Evolutionary conservation across 805 yeast species (phyloP), one percentile per base, ranked within the genome.

Genomic region (Candida argentea): DNA sequence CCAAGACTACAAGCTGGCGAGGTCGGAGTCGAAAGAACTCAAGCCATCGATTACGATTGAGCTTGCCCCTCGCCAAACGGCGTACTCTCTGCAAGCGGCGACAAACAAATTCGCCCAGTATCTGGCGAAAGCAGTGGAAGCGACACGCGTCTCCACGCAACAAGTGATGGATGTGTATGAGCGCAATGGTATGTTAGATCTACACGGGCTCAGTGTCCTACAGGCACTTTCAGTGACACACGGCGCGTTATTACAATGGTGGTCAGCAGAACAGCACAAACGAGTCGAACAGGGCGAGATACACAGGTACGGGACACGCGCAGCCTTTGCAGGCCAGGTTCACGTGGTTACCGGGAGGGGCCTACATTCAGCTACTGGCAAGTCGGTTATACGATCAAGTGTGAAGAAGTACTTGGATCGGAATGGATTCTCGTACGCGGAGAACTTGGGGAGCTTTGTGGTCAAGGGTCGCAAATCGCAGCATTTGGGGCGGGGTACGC

Each of bases 271-370:
- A 44, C 22, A 63, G 12, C 37, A 40, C 2, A 45, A 50, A 14
- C 44, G 87, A 29, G 38, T 51, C 2, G 30, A 44, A 4, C 52
- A 57, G 14, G 72, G 73, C 0, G 57, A 50, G 4, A 42, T 59
- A 14, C 32, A 48, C 4, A 35, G 45, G 16, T 50, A 44, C 29
- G 57, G 65, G 2, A 33, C 52, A 0, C 49, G 46, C 16, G 75
- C 65, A 0, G 31, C 40, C 7, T 56, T 58, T 44, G 60, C 69
- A 1, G 55, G 49, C 1, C 67, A 70, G 0, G 40, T 78, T 5
- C 44, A 34, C 1, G 51, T 80, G 0, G 51, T 79, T 8, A 77
- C 89, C 0, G 89, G 91, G 0, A 51, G 83, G 37, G 91, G 91
- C 0, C 41, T 75, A 5, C 91, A 81, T 46, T 75, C 83, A 25